Conservation (phyloP, 805 yeast species). For the Clavispora phyllophila region DNA sequence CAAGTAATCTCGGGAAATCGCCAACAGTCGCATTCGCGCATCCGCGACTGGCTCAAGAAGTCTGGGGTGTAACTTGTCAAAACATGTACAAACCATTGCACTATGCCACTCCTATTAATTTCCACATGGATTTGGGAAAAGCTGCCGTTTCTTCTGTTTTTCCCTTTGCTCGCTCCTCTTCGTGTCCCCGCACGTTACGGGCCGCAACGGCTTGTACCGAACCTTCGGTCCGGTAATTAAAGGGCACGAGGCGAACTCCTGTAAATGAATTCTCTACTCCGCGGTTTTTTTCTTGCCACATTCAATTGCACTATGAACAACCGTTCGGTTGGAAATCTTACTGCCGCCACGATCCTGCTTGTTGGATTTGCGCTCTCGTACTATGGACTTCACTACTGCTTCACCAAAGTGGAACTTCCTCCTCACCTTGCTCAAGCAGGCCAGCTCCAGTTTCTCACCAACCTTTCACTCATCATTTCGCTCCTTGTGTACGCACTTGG, state of each 20-base stretch:
- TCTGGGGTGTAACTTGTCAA: too few relatives aligned
- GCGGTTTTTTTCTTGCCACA: not conserved
- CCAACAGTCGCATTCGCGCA: too few relatives aligned
- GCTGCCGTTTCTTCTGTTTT: too few relatives aligned
- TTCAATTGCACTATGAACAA: not conserved
- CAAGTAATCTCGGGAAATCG: too few relatives aligned
- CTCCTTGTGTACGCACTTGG: constrained; percentile 39
- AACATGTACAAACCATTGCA: too few relatives aligned
- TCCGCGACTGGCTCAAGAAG: too few relatives aligned
- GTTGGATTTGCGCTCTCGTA: constrained; percentile 24
- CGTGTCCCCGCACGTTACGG: too few relatives aligned
- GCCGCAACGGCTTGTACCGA: too few relatives aligned
- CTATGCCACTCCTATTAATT: too few relatives aligned
- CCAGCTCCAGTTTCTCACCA: constrained; percentile 68
- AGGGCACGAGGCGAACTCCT: not conserved
- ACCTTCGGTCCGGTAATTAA: not conserved
- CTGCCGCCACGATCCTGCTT: constrained; percentile 19
- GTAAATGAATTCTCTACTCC: not conserved
- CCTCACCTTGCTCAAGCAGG: constrained; percentile 51
- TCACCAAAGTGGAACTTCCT: constrained; percentile 38
- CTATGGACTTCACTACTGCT: constrained; percentile 21
- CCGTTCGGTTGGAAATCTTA: constrained; percentile 28
- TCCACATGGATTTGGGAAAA: too few relatives aligned
- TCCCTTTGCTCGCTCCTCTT: too few relatives aligned
- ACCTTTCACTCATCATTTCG: constrained; percentile 50